Percentiles rank a stretch among this genome's conserved stretches.
Evolutionary conservation across 1,284 basidiomycete genomes (phyloP).

Genomic region (Hymenochaete sp.): DNA sequence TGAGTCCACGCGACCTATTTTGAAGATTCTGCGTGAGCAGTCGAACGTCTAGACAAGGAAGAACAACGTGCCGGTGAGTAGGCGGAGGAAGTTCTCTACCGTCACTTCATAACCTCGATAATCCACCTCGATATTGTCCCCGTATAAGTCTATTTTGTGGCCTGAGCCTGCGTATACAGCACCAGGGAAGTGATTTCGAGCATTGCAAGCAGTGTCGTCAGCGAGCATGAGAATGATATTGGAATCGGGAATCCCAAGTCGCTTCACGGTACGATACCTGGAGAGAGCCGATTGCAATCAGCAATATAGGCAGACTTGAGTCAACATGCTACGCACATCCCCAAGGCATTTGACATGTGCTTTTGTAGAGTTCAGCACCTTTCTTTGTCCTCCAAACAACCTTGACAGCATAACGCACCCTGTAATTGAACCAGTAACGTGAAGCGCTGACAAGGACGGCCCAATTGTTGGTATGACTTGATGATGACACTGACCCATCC

Average conservation of each 20-base stretch:
- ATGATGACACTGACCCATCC: not conserved
- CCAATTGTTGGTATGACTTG: conserved; percentile 92
- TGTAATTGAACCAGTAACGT: conserved; percentile 97
- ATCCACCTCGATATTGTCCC: conserved; percentile 95
- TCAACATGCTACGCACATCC: not conserved
- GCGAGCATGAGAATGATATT: conserved; percentile 99
- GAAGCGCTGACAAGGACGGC: conserved; percentile 93
- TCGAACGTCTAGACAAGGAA: not conserved
- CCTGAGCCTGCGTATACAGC: conserved; percentile 83
- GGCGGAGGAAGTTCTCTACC: conserved; percentile 89
- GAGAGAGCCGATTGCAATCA: not conserved
- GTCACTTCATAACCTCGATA: conserved; percentile 97
- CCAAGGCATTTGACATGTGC: conserved; percentile 9
- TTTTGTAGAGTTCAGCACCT: not conserved
- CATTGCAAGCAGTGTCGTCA: conserved; percentile 92
- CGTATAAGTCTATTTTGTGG: conserved; percentile 82
- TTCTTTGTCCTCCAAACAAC: not conserved
- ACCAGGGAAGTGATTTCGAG: conserved; percentile 87
- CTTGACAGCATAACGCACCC: conserved; percentile 47
- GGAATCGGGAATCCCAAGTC: conserved; percentile 94
- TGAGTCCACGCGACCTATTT: conserved; percentile 58
- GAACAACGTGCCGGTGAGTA: conserved; percentile 67
- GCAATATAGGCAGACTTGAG: not conserved
- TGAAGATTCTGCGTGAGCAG: not conserved
- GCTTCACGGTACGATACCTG: conserved; percentile 96